phyloP scores from a whole-genome alignment of 768 basidiomycete species.

The Cystobasidium ongulense region DNA sequence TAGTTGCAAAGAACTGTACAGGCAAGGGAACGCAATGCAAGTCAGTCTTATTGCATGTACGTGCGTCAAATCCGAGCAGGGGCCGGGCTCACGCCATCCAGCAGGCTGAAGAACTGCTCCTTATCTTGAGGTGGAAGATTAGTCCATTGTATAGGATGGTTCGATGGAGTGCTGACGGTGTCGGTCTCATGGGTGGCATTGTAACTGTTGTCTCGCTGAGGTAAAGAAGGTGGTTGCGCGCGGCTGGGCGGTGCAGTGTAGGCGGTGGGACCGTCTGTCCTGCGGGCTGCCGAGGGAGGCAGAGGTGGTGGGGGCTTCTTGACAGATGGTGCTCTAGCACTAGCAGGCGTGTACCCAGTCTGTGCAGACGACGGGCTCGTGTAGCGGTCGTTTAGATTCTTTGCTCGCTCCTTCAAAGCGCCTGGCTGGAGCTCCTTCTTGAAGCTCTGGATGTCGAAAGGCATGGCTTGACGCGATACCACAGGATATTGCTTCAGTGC shows the following conservation, averaged over 20 bases:
- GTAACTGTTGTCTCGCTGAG: neutral
- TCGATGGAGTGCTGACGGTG: no score
- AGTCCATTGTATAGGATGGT: constrained; percentile 20
- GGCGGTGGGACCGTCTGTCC: neutral
- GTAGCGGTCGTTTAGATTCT: constrained; percentile 27
- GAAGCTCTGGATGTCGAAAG: constrained; percentile 13
- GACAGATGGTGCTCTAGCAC: neutral
- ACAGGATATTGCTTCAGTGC: no score
- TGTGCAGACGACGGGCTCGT: neutral
- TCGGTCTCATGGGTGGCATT: no score
- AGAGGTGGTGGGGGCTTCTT: neutral
- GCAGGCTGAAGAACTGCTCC: constrained; percentile 18
- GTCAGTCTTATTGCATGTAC: neutral
- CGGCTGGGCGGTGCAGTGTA: neutral
- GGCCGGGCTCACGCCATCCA: constrained; percentile 29
- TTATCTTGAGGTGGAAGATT: constrained; percentile 11
- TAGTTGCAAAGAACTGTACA: neutral
- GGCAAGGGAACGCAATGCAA: neutral
- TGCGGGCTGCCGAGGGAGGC: neutral
- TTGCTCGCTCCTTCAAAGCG: neutral
- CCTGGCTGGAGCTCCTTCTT: constrained; percentile 5
- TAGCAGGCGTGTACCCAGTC: neutral
- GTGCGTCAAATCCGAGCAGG: neutral
- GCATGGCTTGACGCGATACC: no score
- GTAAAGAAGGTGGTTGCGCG: neutral